phyloP scores from a whole-genome alignment of 1,284 basidiomycete genomes.

The Ceratorhiza oryzae-sativae region DNA sequence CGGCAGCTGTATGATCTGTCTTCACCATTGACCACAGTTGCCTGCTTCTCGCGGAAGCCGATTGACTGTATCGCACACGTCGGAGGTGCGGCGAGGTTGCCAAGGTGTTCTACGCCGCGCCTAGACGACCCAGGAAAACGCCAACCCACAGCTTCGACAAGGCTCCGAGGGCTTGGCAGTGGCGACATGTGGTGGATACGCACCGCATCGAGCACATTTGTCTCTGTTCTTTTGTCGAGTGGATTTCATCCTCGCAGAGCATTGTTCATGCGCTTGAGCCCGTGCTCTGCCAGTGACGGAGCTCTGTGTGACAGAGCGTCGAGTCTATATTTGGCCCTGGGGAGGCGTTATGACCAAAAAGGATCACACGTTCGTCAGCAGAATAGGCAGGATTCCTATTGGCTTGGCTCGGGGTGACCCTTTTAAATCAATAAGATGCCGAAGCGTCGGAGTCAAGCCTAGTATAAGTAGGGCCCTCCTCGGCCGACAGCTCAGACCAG shows the following conservation, averaged over 20 bases:
- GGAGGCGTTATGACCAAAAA: constrained; percentile 1
- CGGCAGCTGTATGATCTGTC: background rate
- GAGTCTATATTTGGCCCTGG: constrained; percentile 10
- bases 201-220: constrained; percentile 11
- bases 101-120: constrained; percentile 17
- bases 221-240: constrained; percentile 9
- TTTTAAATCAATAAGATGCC: constrained; percentile 5
- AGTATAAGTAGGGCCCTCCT: constrained; percentile 20
- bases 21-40: too few species aligned
- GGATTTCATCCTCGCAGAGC: background rate
- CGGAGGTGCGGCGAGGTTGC: background rate
- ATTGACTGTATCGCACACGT: background rate
- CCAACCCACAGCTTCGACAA: background rate
- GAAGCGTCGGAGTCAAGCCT: background rate
- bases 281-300: background rate
- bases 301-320: background rate
- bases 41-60: constrained; percentile 5
- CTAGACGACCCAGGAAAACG: constrained; percentile 5
- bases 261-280: background rate
- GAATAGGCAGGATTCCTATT: constrained; percentile 16
- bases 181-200: constrained; percentile 26
- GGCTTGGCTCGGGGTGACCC: constrained; percentile 17
- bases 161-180: constrained; percentile 25
- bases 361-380: constrained; percentile 34
- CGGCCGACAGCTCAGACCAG: constrained; percentile 28